These are phyloP conservation scores for Tulasnella sp. DNA, from an alignment of 768 basidiomycete species.

Conservation along the genomic window DNA sequence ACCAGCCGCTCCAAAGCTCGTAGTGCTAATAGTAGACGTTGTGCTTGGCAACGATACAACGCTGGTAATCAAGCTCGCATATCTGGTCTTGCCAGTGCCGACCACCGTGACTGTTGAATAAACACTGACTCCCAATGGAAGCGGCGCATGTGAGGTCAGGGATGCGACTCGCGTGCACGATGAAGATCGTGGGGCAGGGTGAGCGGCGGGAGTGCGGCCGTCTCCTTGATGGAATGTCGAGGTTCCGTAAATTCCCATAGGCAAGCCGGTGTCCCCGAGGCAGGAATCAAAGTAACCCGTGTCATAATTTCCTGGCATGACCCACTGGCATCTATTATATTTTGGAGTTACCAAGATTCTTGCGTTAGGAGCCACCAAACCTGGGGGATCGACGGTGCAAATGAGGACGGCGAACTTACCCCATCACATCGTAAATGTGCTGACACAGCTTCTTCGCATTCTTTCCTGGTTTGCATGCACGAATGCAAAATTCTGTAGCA, in stretches of 20 bases:
- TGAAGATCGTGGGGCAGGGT: conserved; percentile 48
- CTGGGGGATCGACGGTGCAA: background rate
- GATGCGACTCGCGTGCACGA: conserved; percentile 38
- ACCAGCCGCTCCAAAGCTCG: background rate
- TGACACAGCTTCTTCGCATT: conserved; percentile 60
- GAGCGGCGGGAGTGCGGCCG: conserved; percentile 57
- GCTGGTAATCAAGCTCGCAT: background rate
- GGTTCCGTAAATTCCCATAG: conserved; percentile 69
- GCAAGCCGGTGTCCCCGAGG: conserved; percentile 45
- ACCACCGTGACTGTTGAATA: background rate
- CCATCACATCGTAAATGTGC: conserved; percentile 54
- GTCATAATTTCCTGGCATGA: conserved; percentile 52
- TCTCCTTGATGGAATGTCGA: conserved; percentile 72
- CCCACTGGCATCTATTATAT: conserved; percentile 40
- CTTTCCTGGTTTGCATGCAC: conserved; percentile 61
- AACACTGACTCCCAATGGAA: conserved; percentile 24
- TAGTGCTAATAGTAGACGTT: background rate
- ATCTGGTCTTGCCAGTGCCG: background rate
- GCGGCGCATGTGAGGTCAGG: conserved; percentile 11
- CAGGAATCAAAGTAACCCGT: conserved; percentile 52
- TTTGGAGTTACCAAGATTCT: background rate
- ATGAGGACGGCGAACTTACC: background rate
- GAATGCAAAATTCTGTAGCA: conserved; percentile 64
- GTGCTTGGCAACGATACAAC: background rate
- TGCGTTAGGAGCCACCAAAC: background rate